phyloP scores from a whole-genome alignment of 345 rosid species.

The Dimocarpus longan region DNA sequence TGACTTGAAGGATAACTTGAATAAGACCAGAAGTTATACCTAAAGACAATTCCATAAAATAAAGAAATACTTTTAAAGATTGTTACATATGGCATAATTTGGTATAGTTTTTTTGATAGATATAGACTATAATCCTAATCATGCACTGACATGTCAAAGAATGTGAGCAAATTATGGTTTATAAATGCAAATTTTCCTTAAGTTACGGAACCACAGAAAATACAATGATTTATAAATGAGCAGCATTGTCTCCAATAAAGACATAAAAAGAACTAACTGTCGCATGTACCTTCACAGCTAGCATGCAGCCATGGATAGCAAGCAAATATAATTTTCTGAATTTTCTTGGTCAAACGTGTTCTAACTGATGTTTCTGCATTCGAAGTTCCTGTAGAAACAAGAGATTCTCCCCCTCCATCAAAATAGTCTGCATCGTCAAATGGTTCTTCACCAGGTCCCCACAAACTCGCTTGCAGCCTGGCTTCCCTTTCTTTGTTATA shows the following conservation, averaged over 20 bases:
- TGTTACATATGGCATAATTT: neutral
- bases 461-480: slow-evolving; percentile 87
- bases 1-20: neutral
- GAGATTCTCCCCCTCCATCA: slow-evolving; percentile 46
- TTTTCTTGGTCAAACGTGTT: slow-evolving; percentile 54
- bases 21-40: neutral
- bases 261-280: slow-evolving; percentile 17
- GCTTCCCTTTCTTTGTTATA: slow-evolving; percentile 98
- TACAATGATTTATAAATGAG: slow-evolving; percentile 12
- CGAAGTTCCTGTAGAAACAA: slow-evolving; percentile 46
- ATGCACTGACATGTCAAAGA: neutral
- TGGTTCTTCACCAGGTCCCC: slow-evolving; percentile 82
- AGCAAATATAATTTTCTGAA: slow-evolving; percentile 71
- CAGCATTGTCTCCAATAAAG: slow-evolving; percentile 1
- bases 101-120: no score
- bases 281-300: slow-evolving; percentile 74
- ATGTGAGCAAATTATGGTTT: neutral
- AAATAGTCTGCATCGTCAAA: slow-evolving; percentile 55
- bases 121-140: neutral
- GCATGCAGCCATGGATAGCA: slow-evolving; percentile 98
- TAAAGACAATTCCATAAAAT: neutral
- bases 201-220: neutral
- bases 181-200: neutral
- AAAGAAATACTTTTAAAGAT: slow-evolving; percentile 7
- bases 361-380: slow-evolving; percentile 58